Evolutionary conservation across 2,329 filamentous ascomycete species (phyloP).

Genomic region (Penicillium sp.): DNA sequence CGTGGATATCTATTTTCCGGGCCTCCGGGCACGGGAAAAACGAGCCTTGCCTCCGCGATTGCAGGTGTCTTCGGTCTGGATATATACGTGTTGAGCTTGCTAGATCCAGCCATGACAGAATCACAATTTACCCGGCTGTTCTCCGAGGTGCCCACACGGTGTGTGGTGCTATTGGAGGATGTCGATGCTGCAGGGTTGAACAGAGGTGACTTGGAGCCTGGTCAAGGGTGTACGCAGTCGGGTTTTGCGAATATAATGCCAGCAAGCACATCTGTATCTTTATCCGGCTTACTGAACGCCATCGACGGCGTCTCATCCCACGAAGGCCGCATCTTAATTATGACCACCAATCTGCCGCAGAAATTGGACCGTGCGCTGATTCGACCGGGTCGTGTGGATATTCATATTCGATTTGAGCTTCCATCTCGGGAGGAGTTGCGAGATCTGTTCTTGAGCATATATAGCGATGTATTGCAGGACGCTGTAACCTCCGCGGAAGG

Average conservation of each 20-base stretch:
- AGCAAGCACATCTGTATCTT: conserved; percentile 41
- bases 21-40: conserved; percentile 6
- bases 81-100: not conserved
- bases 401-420: conserved; percentile 58
- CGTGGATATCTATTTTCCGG: conserved; percentile 74
- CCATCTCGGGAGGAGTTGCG: not conserved
- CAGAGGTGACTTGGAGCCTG: not conserved
- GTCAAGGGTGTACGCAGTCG: not conserved
- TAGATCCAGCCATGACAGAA: not conserved
- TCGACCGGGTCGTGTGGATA: conserved; percentile 64
- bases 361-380: conserved; percentile 64
- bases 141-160: conserved; percentile 56
- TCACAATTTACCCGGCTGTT: conserved; percentile 44
- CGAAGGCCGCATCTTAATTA: conserved; percentile 73
- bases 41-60: not conserved
- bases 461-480: not conserved
- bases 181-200: conserved; percentile 62
- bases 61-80: not conserved
- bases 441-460: not conserved
- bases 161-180: conserved; percentile 64
- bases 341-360: conserved; percentile 76
- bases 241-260: not conserved
- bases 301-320: conserved; percentile 78
- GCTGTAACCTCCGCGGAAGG: not conserved
- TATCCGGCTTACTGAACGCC: conserved; percentile 75